A percentile compares a stretch with the other conserved stretches of the same genome.
Evolutionary conservation across 441 rosid genomes (phyloP).

Genomic region (Jatropha multifida): DNA sequence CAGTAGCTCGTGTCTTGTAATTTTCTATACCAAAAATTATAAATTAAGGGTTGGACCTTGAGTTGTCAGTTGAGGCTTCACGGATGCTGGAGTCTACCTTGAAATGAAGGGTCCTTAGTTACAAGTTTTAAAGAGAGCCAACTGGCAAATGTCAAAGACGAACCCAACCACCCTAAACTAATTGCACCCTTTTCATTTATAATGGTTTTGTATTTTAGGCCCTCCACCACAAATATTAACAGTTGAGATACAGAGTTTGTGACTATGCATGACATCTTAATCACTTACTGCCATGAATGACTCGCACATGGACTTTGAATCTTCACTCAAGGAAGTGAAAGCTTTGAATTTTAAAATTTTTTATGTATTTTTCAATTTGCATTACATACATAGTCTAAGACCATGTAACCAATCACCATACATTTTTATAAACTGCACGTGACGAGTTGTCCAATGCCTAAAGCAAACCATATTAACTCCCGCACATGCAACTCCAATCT

Average conservation of each 20-base stretch:
- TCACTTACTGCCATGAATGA: not conserved
- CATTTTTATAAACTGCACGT: not conserved
- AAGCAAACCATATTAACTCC: conserved; percentile 8
- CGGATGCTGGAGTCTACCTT: not conserved
- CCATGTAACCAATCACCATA: not conserved
- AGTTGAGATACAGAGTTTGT: not conserved
- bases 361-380: too few relatives aligned
- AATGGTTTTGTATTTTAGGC: not conserved
- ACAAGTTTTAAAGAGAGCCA: not conserved
- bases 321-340: not conserved
- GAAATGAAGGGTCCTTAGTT: not conserved
- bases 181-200: not conserved
- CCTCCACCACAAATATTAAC: not conserved
- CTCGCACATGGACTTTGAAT: not conserved
- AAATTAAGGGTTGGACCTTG: not conserved
- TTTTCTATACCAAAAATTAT: too few relatives aligned
- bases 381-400: too few relatives aligned
- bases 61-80: not conserved
- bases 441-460: not conserved
- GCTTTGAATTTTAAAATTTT: too few relatives aligned
- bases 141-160: not conserved
- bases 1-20: too few relatives aligned
- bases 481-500: conserved; percentile 25
- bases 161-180: conserved; percentile 1
- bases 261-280: not conserved